These are phyloP conservation scores for Apophysomyces trapeziformis DNA, from an alignment of 371 early-diverging fungal species.

Conservation along the genomic window DNA sequence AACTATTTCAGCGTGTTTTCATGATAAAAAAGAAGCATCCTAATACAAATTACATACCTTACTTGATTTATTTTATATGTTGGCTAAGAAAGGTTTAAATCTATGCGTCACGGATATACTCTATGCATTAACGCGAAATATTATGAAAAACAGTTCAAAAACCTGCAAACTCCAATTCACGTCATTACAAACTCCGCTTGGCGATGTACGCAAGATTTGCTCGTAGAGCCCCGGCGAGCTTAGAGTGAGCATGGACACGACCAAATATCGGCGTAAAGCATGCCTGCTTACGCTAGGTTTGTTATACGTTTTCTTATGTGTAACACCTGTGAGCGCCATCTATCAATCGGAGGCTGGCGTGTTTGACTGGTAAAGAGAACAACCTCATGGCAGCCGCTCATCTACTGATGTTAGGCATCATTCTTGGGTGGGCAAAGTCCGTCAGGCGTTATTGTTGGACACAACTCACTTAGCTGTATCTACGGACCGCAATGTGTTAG, in stretches of 20 bases:
- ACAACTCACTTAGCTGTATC: slow-evolving; percentile 38
- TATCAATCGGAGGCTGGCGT: slow-evolving; percentile 30
- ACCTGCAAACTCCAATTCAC: background rate
- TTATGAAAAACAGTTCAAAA: too few relatives aligned
- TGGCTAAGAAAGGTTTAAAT: too few relatives aligned
- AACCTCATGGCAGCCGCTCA: background rate
- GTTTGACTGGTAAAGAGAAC: slow-evolving; percentile 28
- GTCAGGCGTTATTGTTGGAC: slow-evolving; percentile 37
- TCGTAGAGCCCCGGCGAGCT: background rate
- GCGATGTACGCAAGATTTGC: background rate
- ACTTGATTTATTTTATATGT: too few relatives aligned
- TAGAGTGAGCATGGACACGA: slow-evolving; percentile 4
- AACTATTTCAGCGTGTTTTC: background rate
- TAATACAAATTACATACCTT: too few relatives aligned
- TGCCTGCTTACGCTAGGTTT: slow-evolving; percentile 7
- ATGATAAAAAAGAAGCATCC: background rate
- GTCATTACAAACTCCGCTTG: background rate
- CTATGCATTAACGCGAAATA: too few relatives aligned
- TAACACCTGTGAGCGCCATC: slow-evolving; percentile 11
- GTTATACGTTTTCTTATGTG: slow-evolving; percentile 5
- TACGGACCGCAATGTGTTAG: slow-evolving; percentile 67
- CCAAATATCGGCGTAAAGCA: background rate
- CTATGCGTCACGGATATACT: too few relatives aligned
- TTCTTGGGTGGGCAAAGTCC: slow-evolving; percentile 63
- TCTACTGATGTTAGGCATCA: slow-evolving; percentile 56